Conservation (phyloP, 2,329 filamentous ascomycete species). For the Diplodia corticola region DNA sequence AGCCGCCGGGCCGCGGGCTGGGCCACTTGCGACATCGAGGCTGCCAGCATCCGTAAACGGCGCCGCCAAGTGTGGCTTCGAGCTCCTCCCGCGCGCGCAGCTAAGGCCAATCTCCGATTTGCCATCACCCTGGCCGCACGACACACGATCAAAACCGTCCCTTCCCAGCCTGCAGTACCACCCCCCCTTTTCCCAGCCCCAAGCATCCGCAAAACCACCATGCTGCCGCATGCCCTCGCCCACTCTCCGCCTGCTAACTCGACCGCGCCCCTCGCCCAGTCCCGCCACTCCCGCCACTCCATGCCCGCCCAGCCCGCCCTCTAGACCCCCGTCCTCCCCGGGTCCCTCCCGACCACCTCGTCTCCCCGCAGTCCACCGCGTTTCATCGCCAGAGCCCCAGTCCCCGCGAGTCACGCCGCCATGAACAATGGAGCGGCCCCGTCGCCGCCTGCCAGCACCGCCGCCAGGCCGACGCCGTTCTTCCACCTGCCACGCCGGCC, state of each 20-base stretch:
- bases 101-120: slow-evolving; percentile 23
- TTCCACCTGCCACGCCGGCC: slow-evolving; percentile 7
- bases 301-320: background rate
- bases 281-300: background rate
- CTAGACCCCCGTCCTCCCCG: slow-evolving; percentile 7
- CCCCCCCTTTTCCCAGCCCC: slow-evolving; percentile 14
- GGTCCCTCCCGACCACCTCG: slow-evolving; percentile 7
- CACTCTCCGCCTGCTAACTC: slow-evolving; percentile 1
- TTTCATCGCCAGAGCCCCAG: slow-evolving; percentile 11
- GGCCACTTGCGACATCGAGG: slow-evolving; percentile 4
- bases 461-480: background rate
- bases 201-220: slow-evolving; percentile 15
- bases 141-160: slow-evolving; percentile 17
- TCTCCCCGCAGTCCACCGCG: slow-evolving; percentile 21
- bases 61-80: slow-evolving; percentile 11
- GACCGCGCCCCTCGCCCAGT: background rate
- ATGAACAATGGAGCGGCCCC: slow-evolving; percentile 17
- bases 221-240: slow-evolving; percentile 6
- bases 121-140: slow-evolving; percentile 9
- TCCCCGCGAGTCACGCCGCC: slow-evolving; percentile 12
- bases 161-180: slow-evolving; percentile 22
- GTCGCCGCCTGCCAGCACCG: background rate
- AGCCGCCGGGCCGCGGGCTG: background rate
- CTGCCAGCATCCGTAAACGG: background rate
- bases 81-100: slow-evolving; percentile 9